These are phyloP conservation scores for Albugo laibachii DNA, from an alignment of 352 stramenopile genomes.

Conservation along the genomic window DNA sequence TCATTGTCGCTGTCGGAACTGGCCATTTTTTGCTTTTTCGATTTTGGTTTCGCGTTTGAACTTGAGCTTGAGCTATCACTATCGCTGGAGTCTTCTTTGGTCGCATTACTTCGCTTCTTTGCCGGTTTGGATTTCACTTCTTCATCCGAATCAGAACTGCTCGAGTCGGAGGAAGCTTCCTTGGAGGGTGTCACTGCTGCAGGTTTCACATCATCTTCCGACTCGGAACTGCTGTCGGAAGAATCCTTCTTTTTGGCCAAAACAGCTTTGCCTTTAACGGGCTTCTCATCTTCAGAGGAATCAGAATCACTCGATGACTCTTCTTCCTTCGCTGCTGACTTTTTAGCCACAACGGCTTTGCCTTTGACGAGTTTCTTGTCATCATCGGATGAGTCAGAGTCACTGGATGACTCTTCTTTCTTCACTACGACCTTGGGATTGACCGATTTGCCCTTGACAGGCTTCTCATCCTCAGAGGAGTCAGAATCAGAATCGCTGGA, in stretches of 20 bases:
- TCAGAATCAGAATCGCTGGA: not conserved
- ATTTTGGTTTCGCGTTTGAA: too few relatives aligned
- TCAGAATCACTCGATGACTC: conserved; percentile 12
- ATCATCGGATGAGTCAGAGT: conserved; percentile 6
- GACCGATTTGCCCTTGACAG: conserved; percentile 15
- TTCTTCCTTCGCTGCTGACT: conserved; percentile 20
- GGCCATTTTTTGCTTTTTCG: too few relatives aligned
- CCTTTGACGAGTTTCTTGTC: conserved; percentile 5
- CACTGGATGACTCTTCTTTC: conserved; percentile 15
- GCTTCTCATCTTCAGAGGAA: conserved; percentile 23
- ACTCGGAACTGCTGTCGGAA: conserved; percentile 18
- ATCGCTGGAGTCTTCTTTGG: conserved; percentile 8
- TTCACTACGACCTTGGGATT: not conserved
- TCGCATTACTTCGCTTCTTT: conserved; percentile 24
- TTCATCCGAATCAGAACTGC: conserved; percentile 12
- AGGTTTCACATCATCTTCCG: conserved; percentile 19
- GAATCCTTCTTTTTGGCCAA: conserved; percentile 20
- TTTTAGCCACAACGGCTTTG: conserved; percentile 16
- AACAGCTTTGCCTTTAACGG: conserved; percentile 4
- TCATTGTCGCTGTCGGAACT: conserved; percentile 13
- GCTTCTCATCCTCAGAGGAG: conserved; percentile 9
- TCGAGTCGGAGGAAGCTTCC: conserved; percentile 9
- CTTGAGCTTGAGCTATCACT: too few relatives aligned
- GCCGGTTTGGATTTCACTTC: conserved; percentile 4
- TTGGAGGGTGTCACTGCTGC: conserved; percentile 9